A percentile compares a stretch with the other conserved stretches of the same genome.
phyloP scores from a whole-genome alignment of 2,329 filamentous ascomycete genomes.

The Colletotrichum camelliae region DNA sequence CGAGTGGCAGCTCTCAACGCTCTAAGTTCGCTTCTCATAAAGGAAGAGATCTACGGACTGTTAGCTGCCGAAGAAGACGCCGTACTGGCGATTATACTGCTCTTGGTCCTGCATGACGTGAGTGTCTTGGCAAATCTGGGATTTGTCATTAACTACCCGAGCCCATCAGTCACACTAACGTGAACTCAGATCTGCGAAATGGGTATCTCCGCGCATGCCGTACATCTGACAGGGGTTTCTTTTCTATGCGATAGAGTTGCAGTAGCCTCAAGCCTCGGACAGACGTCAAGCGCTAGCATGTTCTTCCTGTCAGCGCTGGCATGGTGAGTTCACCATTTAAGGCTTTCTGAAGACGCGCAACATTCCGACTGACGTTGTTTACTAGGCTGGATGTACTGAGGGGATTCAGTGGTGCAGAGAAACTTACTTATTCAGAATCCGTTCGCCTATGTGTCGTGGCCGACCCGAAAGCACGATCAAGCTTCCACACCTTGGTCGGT shows the following conservation, averaged over 20 bases:
- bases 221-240: conserved; percentile 30
- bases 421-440: conserved; percentile 29
- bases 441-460: conserved; percentile 29
- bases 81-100: conserved; percentile 27
- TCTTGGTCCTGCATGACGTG: conserved; percentile 32
- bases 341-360: neutral
- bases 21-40: conserved; percentile 24
- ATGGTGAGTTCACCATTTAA: conserved; percentile 22
- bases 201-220: conserved; percentile 30
- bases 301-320: conserved; percentile 30
- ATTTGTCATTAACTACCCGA: neutral
- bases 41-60: conserved; percentile 22
- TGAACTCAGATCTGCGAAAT: conserved; percentile 30
- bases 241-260: conserved; percentile 31
- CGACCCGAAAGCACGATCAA: conserved; percentile 21
- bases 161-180: neutral
- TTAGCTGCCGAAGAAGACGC: conserved; percentile 25
- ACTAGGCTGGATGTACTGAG: conserved; percentile 32
- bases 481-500: conserved; percentile 30
- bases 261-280: neutral
- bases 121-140: neutral
- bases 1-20: conserved; percentile 27
- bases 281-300: conserved; percentile 23
- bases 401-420: conserved; percentile 34
- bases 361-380: neutral